Evolutionary conservation across 768 basidiomycete species (phyloP).

Genomic region (Grammothele lineata): DNA sequence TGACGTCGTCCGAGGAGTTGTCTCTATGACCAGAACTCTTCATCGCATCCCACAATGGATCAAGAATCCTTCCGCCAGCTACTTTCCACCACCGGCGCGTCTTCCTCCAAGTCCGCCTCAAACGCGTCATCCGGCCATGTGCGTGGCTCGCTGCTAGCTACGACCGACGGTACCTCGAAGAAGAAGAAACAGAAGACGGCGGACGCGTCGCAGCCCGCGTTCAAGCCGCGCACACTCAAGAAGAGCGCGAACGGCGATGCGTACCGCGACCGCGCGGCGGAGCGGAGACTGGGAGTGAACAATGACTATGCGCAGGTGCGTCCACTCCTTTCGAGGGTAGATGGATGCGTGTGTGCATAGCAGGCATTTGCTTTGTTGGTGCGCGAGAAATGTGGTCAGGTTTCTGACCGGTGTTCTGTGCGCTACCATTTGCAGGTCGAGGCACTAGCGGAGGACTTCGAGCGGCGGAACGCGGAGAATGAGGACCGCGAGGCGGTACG

Average conservation of each 20-base stretch:
- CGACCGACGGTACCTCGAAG: constrained; percentile 11
- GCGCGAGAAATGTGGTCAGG: no score
- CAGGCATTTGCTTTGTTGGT: no score
- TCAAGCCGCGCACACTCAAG: constrained; percentile 81
- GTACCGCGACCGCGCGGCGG: constrained; percentile 76
- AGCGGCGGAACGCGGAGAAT: constrained; percentile 53
- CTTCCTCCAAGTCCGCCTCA: constrained; percentile 16
- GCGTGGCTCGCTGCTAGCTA: constrained; percentile 31
- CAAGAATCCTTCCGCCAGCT: constrained; percentile 61
- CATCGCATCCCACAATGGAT: not conserved
- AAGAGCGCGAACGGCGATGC: constrained; percentile 50
- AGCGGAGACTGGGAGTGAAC: constrained; percentile 60
- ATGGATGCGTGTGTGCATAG: no score
- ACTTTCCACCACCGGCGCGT: constrained; percentile 32
- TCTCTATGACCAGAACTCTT: no score
- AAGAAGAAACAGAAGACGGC: constrained; percentile 34
- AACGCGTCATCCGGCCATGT: constrained; percentile 16
- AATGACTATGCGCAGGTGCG: constrained; percentile 72
- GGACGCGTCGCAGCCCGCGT: constrained; percentile 54
- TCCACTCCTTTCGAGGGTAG: no score
- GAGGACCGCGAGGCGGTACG: constrained; percentile 59
- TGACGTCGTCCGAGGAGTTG: no score
- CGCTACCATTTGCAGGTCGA: constrained; percentile 62
- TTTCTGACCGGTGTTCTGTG: no score
- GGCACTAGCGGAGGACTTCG: constrained; percentile 78